These are phyloP conservation scores for Polygonum maritimum DNA, from an alignment of 148 eudicot species.

Conservation along the genomic window DNA sequence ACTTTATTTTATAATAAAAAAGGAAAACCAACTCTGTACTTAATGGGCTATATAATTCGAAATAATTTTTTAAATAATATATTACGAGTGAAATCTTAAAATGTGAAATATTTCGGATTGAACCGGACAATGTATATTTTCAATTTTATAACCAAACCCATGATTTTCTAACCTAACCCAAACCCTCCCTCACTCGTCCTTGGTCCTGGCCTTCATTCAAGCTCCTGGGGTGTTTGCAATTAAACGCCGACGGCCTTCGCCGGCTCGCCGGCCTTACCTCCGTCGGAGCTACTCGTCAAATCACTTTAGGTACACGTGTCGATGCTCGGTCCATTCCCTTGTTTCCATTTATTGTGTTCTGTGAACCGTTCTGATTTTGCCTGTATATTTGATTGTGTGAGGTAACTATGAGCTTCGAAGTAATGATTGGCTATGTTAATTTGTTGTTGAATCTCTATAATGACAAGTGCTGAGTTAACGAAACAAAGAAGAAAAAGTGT, in stretches of 20 bases:
- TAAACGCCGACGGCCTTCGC: background rate
- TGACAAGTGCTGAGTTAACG: too few species aligned
- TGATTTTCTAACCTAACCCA: background rate
- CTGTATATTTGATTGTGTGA: too few species aligned
- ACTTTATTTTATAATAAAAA: too few species aligned
- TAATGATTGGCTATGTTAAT: background rate
- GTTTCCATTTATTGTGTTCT: background rate
- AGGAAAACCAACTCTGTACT: too few species aligned
- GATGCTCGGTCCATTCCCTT: background rate
- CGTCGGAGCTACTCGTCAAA: background rate
- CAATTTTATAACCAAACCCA: background rate
- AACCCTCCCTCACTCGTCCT: background rate
- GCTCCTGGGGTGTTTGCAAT: too few species aligned
- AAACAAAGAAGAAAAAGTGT: too few species aligned
- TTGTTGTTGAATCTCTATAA: too few species aligned
- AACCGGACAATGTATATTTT: background rate
- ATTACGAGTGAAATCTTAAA: too few species aligned
- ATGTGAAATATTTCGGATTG: background rate
- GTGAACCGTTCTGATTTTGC: background rate
- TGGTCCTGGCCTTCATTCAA: too few species aligned
- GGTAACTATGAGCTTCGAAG: background rate
- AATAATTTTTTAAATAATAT: too few species aligned
- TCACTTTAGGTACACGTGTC: background rate
- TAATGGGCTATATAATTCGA: too few species aligned
- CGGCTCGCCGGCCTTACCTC: background rate